Evolutionary conservation across 371 early-diverging fungal species (phyloP), one percentile per base, ranked within the genome.

Genomic region (Syncephalastrum contaminatum): DNA sequence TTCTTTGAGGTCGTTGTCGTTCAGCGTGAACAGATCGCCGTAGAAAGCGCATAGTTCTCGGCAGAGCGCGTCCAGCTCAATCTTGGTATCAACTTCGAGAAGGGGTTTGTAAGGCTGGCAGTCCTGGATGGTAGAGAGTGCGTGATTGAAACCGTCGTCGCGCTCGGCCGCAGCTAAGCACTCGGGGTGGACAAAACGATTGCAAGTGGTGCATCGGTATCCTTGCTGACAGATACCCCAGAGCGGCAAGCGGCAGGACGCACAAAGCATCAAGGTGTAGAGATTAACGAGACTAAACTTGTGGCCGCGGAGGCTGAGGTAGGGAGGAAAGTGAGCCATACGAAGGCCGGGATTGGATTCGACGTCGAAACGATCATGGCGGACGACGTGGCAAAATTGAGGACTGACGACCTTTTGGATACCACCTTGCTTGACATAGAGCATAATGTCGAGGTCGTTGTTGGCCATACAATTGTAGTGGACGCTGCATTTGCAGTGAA

Each of bases 221-320:
- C 72, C 81, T 52, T 85, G 85, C 24, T 76, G 67, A 6, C 72
- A 75, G 5, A 78, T 63, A 14, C 83, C 85, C 82, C 85, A 85
- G 2, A 85, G 53, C 2, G 85, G 85, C 24, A 72, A 48, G 27
- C 66, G 66, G 50, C 85, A 85, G 13, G 69, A 71, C 0, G 69
- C 64, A 43, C 85, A 85, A 0, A 80, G 68, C n/a, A 75, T 65
- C 2, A 82, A 52, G 1, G 85, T 82, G 45, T 72, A 82, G 8
- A 81, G 27, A 43, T 85, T 85, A n/a, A 82, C 76, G 2, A 82
- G 65, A 7, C 75, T 69, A 44, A 85, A 80, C 14, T 66, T 62
- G 27, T 85, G 85, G 0, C 81, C 78, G 0, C 64, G 40, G 10
- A 70, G 15, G 2, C 51, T 8, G 58, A 69, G 42, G 4, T 21